These are phyloP conservation scores for Sugiyamaella floridensis DNA, from an alignment of 805 yeast genomes.

Conservation along the genomic window DNA sequence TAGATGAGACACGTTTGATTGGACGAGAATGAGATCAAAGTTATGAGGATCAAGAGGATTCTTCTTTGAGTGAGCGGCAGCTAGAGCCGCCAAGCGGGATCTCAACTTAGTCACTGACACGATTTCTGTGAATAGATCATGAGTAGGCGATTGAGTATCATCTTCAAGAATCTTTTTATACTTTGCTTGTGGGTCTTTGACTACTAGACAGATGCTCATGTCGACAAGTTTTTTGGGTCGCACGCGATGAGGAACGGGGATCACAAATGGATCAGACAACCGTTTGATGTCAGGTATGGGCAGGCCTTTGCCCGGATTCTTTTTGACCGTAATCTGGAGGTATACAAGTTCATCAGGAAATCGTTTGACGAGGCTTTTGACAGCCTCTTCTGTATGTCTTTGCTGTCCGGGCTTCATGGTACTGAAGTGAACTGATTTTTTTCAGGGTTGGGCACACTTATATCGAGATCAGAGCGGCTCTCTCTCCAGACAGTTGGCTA, in stretches of 20 bases:
- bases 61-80: constrained; percentile 26
- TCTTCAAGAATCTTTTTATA: constrained; percentile 45
- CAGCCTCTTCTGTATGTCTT: constrained; percentile 4
- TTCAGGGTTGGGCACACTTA: constrained; percentile 1
- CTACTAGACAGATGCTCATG: constrained; percentile 38
- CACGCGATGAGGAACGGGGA: constrained; percentile 17
- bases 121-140: constrained; percentile 55
- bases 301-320: constrained; percentile 5
- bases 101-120: constrained; percentile 52
- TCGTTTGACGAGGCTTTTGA: constrained; percentile 11
- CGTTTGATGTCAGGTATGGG: constrained; percentile 1
- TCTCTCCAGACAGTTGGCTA: no score
- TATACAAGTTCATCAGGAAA: constrained; percentile 11
- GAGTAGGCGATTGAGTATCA: constrained; percentile 45
- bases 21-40: constrained; percentile 59
- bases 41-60: constrained; percentile 44
- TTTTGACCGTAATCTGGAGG: constrained; percentile 14
- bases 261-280: constrained; percentile 15
- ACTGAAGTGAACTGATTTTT: not conserved
- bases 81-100: constrained; percentile 30
- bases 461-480: not conserved
- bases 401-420: not conserved
- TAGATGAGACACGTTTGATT: constrained; percentile 57
- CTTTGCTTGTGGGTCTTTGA: constrained; percentile 64
- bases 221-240: constrained; percentile 13